phyloP scores from a whole-genome alignment of 2,329 filamentous ascomycete species.

The Monosporascus cannonballus region DNA sequence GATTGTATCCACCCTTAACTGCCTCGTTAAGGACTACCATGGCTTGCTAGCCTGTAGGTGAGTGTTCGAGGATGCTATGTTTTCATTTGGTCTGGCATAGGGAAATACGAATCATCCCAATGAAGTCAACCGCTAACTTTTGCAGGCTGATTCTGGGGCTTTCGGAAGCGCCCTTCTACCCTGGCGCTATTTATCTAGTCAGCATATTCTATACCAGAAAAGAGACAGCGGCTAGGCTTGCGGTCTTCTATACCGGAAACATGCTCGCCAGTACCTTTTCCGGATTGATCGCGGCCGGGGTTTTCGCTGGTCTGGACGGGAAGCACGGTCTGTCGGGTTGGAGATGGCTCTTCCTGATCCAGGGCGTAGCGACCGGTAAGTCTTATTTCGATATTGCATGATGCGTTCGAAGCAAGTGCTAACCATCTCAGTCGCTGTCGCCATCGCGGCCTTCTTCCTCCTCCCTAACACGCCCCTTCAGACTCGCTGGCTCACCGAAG shows the following conservation, averaged over 20 bases:
- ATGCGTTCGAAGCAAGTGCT: neutral
- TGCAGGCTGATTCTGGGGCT: neutral
- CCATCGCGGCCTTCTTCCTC: conserved; percentile 23
- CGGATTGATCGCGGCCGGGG: neutral
- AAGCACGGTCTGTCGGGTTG: neutral
- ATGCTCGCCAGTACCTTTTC: conserved; percentile 25
- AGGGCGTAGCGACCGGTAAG: conserved; percentile 11
- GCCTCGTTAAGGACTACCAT: neutral
- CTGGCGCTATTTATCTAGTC: neutral
- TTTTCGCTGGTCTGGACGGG: neutral
- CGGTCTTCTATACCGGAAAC: conserved; percentile 14
- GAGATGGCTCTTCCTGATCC: neutral
- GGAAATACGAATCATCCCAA: neutral
- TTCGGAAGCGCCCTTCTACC: neutral
- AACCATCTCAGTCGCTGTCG: conserved; percentile 13
- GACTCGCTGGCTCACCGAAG: conserved; percentile 36
- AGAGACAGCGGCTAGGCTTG: neutral
- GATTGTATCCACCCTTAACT: neutral
- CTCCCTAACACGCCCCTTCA: conserved; percentile 32
- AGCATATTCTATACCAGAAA: neutral
- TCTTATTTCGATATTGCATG: neutral
- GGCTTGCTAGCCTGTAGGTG: neutral
- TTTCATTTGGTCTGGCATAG: neutral
- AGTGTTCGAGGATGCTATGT: neutral
- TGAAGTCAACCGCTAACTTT: neutral